These are phyloP conservation scores for Aeschynomene evenia DNA, from an alignment of 306 rosid species.

Conservation along the genomic window DNA sequence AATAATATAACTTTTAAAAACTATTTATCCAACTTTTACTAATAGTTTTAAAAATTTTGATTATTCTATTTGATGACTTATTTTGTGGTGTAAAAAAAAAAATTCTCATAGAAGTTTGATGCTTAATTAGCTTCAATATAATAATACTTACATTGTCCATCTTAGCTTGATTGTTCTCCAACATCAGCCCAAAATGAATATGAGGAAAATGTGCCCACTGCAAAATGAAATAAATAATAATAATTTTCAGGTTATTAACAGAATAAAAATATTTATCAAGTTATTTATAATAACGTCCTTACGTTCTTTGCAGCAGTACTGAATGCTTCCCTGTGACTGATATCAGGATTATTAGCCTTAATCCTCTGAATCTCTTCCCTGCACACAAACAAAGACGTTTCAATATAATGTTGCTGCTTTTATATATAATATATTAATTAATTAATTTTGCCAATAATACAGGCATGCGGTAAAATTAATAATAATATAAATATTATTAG, in stretches of 20 bases:
- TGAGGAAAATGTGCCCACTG: conserved; percentile 99
- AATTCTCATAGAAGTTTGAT: no score
- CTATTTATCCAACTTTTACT: no score
- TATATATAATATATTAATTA: no score
- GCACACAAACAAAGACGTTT: conserved; percentile 23
- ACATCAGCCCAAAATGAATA: conserved; percentile 91
- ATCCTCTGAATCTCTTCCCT: conserved; percentile 99
- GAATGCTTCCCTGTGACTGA: conserved; percentile 95
- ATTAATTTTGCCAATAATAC: background rate
- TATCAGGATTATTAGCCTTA: conserved; percentile 95
- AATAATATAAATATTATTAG: no score
- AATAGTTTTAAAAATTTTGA: no score
- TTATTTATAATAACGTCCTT: background rate
- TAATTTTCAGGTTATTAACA: background rate
- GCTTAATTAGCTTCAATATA: background rate
- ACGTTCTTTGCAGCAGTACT: conserved; percentile 98
- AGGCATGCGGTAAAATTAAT: background rate
- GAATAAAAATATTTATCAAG: background rate
- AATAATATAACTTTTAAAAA: no score
- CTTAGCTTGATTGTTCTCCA: conserved; percentile 86
- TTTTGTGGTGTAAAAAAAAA: background rate
- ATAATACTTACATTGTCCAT: conserved; percentile 76
- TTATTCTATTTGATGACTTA: no score
- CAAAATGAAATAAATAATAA: background rate
- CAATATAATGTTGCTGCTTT: conserved; percentile 29